Evolutionary conservation across 305 asterid genomes (phyloP), one percentile per base, ranked within the genome.

Genomic region (Fraxinus albicans): DNA sequence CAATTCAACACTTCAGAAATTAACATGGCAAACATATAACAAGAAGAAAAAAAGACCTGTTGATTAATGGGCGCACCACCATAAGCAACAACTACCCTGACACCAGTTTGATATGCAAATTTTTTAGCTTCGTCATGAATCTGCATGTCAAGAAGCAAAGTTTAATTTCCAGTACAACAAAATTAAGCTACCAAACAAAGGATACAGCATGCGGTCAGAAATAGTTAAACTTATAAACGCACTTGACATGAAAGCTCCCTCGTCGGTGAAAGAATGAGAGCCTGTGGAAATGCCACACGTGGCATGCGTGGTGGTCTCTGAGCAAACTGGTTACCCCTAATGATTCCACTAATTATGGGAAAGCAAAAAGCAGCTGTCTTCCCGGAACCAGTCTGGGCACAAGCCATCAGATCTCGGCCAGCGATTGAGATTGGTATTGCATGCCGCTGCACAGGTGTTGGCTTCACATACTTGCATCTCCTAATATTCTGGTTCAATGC

Each of bases 341-440:
- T 91, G 85, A 95, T 94, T 70, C 98, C 99, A 85, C 97, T 91
- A 58, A 95, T 95, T 53, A 95, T 93, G 2, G 99, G 98, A 84
- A 95, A 95, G 88, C 99, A 95, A 87, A 95, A 95, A 9, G 99
- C 99, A 70, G 98, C 99, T 23, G 99, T 95, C 88, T 95, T 95
- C 55, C 99, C 98, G 25, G 99, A 95, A 67, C 99, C 99, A 77
- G 99, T 95, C 85, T 95, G 99, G 35, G 99, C 99, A 84, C 99
- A 95, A 73, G 99, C 99, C 99, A 95, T 95, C 91, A 95, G 82
- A 87, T 95, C 98, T 76, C 99, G 86, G 31, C 98, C 99, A 1
- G 89, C 82, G 6, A 92, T 93, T 10, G 98, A 87, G 82, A 95
- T 95, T 25, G 99, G 99, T 79, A 95, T 95, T 73, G 99, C 90